Conservation (phyloP, 106 monocot genomes). For the Xerophyta viscosa region DNA sequence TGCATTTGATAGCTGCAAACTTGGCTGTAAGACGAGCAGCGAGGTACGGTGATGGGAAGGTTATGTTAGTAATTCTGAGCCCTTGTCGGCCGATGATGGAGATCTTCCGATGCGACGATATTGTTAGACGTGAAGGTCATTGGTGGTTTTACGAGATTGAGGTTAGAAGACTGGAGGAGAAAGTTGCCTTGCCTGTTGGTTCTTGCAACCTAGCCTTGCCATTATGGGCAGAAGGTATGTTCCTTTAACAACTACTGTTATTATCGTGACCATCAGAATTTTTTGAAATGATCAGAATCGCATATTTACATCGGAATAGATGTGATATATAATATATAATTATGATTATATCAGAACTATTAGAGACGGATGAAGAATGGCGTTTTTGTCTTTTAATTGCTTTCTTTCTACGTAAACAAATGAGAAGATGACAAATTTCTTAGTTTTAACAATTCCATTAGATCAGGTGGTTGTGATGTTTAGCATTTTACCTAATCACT, state of each 20-base stretch:
- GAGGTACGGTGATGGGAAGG: constrained; percentile 30
- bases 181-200: constrained; percentile 65
- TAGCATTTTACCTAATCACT: no score
- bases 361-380: no score
- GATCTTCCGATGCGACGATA: constrained; percentile 63
- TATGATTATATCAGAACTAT: no score
- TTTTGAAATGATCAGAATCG: no score
- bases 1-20: constrained; percentile 60
- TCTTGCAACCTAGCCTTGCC: constrained; percentile 74
- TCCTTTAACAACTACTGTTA: background rate
- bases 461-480: no score
- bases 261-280: no score
- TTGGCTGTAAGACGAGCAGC: constrained; percentile 41
- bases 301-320: no score
- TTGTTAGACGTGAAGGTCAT: constrained; percentile 52
- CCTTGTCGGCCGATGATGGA: constrained; percentile 85
- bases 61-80: constrained; percentile 44
- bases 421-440: no score
- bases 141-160: constrained; percentile 73
- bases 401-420: no score
- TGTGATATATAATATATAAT: no score
- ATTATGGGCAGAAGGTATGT: constrained; percentile 57
- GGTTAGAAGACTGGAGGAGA: constrained; percentile 50
- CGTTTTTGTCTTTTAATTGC: no score
- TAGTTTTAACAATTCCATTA: no score